Base-by-base conservation (phyloP, 345 rosid species). In the Syzygium aqueum region DNA sequence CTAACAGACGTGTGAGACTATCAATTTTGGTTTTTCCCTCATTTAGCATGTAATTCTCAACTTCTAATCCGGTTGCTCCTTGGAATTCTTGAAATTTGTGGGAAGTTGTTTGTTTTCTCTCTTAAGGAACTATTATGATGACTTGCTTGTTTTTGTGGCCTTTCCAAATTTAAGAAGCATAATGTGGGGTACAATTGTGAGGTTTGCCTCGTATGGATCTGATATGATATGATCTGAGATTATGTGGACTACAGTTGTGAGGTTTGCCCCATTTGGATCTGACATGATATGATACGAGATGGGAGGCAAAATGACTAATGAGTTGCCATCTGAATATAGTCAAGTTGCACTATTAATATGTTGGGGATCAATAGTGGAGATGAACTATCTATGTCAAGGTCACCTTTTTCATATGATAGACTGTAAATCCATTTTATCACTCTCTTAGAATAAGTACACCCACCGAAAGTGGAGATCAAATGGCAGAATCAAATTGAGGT, bases 11-110 rank as follows among this genome's bases (percentile, higher is more conserved):
- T 4, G 7, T 46, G 19, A 67, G 40, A 82, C 19, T 82, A 50
- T 49, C 1, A 85, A 83, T 46, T 25, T 28, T 67, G 11, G 49
- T 63, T 61, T 27, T 30, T 77, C 90, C 88, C 93, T 56, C 88
- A 91, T 67, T 91, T 46, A 90, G 37, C 56, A 78, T 73, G 8
- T 73, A 37, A 61, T 61, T 61, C 73, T 61, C 33, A 37, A 73
- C 82, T 19, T 73, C 82, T 40, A 73, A 37, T 73, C 49, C 4
- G 59, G 59, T 54, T 22, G 27, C 59, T 54, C 59, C 59, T 8
- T 73, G 82, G 49, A 73, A 73, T 73, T 73, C 80, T 73, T 37
- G 49, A 73, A 67, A 67, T 67, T 33, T 33, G 80, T 67, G 14
- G 80, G 80, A 19, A 73, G 80, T 4, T 9, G 80, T 19, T 73